Percentiles rank a stretch among this genome's conserved stretches.
Evolutionary conservation across 257 asterid species (phyloP).

Genomic region (Solanum bulbocastanum): DNA sequence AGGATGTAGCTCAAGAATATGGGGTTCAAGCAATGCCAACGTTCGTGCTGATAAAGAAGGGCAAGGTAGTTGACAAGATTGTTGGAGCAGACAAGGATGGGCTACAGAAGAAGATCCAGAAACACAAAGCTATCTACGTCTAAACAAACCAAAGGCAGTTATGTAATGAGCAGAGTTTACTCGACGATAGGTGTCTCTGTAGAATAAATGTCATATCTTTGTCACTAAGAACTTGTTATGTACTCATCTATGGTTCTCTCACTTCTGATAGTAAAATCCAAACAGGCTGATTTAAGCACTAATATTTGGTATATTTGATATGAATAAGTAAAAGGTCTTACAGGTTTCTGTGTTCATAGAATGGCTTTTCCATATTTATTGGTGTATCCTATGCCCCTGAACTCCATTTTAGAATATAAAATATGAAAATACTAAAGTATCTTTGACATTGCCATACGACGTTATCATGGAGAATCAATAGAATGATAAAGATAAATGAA

Average conservation of each 20-base stretch:
- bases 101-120: neutral
- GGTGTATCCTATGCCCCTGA: neutral
- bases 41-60: constrained; percentile 16
- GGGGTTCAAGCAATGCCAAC: constrained; percentile 24
- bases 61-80: constrained; percentile 12
- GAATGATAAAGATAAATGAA: neutral
- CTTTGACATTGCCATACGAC: neutral
- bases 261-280: neutral
- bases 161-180: neutral
- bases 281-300: neutral
- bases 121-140: neutral
- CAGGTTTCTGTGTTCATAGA: neutral
- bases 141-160: neutral
- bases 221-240: neutral
- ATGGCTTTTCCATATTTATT: neutral
- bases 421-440: neutral
- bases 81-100: constrained; percentile 2
- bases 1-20: constrained; percentile 21
- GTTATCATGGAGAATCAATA: neutral
- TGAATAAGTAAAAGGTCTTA: neutral
- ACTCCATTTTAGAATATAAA: neutral
- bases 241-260: neutral
- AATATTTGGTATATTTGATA: neutral
- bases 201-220: neutral
- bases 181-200: neutral